Evolutionary conservation across 352 stramenopile genomes (phyloP).

Genomic region (Globisporangium ultimum): DNA sequence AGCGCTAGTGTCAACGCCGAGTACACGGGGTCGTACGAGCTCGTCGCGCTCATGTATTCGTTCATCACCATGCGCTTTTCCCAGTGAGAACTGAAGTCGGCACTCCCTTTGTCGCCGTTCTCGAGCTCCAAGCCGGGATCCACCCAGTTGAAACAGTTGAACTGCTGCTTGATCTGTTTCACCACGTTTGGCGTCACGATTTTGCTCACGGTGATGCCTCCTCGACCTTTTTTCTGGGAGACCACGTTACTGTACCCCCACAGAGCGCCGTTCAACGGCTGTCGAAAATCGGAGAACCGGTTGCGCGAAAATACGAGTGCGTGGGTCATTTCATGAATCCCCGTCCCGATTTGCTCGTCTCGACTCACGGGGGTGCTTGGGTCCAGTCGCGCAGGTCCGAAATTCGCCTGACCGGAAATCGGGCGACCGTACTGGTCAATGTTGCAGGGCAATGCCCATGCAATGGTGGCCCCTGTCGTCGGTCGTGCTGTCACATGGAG

Average conservation of each 20-base stretch:
- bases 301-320: constrained; percentile 70
- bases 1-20: constrained; percentile 69
- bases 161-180: constrained; percentile 64
- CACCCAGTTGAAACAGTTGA: constrained; percentile 68
- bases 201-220: constrained; percentile 62
- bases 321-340: constrained; percentile 81
- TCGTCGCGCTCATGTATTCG: constrained; percentile 83
- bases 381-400: constrained; percentile 60
- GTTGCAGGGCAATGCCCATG: constrained; percentile 79
- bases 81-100: constrained; percentile 72
- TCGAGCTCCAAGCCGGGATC: constrained; percentile 67
- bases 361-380: constrained; percentile 36
- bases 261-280: constrained; percentile 49
- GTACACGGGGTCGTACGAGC: constrained; percentile 69
- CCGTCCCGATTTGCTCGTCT: constrained; percentile 65
- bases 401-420: constrained; percentile 83
- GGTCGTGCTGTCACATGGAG: constrained; percentile 74
- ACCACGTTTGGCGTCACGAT: constrained; percentile 73
- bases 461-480: constrained; percentile 65
- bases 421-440: constrained; percentile 73
- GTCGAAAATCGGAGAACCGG: constrained; percentile 58
- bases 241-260: constrained; percentile 75
- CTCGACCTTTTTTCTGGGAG: constrained; percentile 30
- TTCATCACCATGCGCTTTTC: constrained; percentile 83
- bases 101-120: constrained; percentile 60